Conservation (phyloP, 2,329 filamentous ascomycete genomes). For the Mollisia scopiformis region DNA sequence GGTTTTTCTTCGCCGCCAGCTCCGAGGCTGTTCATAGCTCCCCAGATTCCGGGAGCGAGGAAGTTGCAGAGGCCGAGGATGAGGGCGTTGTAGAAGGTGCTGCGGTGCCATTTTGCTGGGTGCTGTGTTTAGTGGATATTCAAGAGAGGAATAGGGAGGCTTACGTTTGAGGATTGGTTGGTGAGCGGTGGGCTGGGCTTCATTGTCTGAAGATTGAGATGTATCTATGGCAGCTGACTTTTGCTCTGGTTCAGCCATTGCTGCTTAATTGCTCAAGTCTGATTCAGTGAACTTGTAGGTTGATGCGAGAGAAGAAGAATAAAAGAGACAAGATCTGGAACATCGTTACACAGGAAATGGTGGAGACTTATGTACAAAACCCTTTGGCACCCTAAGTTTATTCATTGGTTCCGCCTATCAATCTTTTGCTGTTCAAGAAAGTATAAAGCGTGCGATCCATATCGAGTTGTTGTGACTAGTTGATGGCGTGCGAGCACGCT, state of each 20-base stretch:
- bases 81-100: conserved; percentile 73
- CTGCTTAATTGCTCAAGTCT: neutral
- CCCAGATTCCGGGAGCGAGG: conserved; percentile 72
- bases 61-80: conserved; percentile 74
- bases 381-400: neutral
- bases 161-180: conserved; percentile 18
- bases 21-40: conserved; percentile 73
- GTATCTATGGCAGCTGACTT: conserved; percentile 16
- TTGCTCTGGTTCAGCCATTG: conserved; percentile 10
- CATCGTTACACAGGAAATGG: neutral
- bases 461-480: neutral
- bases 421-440: too few relatives aligned
- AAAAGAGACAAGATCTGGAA: neutral
- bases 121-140: neutral
- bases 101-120: conserved; percentile 64
- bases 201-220: conserved; percentile 21
- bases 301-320: neutral
- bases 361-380: neutral
- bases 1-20: conserved; percentile 69
- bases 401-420: neutral
- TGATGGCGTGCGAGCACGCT: conserved; percentile 11
- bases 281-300: neutral
- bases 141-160: neutral
- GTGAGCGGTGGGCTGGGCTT: conserved; percentile 16
- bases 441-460: neutral